Conservation (phyloP, 108 stramenopile species). For the Cafeteria roenbergensis region DNA sequence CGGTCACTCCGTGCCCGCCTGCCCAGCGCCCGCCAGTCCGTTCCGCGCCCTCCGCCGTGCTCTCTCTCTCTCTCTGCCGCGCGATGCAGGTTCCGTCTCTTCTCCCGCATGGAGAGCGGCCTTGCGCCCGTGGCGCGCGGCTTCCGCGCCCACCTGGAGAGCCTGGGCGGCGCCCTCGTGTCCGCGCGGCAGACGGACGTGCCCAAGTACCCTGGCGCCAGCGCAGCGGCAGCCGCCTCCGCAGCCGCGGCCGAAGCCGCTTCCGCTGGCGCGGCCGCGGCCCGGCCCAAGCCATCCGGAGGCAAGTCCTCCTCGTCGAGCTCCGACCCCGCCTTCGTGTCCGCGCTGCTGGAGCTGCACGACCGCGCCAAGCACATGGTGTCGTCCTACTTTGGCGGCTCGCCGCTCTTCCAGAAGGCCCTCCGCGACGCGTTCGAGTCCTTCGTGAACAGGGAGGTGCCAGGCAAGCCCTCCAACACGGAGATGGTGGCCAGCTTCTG, state of each 20-base stretch:
- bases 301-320: constrained; percentile 65
- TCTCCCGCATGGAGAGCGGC: constrained; percentile 75
- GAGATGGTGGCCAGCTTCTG: constrained; percentile 93
- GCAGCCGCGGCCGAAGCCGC: too few species aligned
- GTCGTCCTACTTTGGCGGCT: constrained; percentile 69
- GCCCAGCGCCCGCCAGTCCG: too few species aligned
- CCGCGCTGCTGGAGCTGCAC: constrained; percentile 81
- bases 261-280: too few species aligned
- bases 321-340: constrained; percentile 91
- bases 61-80: too few species aligned
- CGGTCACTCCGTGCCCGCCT: too few species aligned
- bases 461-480: constrained; percentile 70
- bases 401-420: constrained; percentile 91
- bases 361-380: constrained; percentile 83
- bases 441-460: constrained; percentile 89
- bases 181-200: constrained; percentile 55
- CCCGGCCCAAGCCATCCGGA: too few species aligned
- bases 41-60: too few species aligned
- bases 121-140: constrained; percentile 79
- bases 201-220: not conserved
- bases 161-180: constrained; percentile 70
- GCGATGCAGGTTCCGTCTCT: constrained; percentile 86
- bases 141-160: constrained; percentile 62
- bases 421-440: constrained; percentile 96
- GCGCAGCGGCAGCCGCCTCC: constrained; percentile 57